Evolutionary conservation across 352 stramenopile species (phyloP).

Genomic region (Phytophthora chlamydospora): DNA sequence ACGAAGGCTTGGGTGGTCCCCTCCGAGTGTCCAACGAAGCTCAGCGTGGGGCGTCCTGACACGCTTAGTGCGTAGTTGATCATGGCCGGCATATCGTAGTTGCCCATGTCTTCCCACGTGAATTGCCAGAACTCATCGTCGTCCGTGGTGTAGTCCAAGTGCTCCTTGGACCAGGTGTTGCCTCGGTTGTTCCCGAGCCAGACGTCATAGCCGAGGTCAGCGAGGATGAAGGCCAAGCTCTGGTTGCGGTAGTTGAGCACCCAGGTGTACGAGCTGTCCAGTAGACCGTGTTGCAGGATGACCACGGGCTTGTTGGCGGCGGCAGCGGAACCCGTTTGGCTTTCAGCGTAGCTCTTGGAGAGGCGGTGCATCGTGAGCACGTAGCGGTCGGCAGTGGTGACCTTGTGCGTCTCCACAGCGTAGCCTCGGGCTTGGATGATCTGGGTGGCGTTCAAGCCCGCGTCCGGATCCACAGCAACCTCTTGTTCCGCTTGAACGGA

Average conservation of each 20-base stretch:
- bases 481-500: conserved; percentile 19
- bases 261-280: conserved; percentile 62
- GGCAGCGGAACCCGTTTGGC: conserved; percentile 18
- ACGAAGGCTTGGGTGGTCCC: conserved; percentile 60
- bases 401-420: conserved; percentile 51
- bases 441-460: conserved; percentile 37
- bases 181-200: conserved; percentile 70
- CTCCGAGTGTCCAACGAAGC: conserved; percentile 57
- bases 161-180: conserved; percentile 52
- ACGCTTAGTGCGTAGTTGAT: conserved; percentile 43
- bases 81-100: conserved; percentile 55
- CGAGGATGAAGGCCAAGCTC: conserved; percentile 54
- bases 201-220: conserved; percentile 61
- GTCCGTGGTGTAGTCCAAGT: conserved; percentile 42
- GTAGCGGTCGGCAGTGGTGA: conserved; percentile 55
- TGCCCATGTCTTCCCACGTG: conserved; percentile 59
- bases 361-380: conserved; percentile 67
- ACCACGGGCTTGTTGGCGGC: conserved; percentile 48
- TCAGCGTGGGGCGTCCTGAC: conserved; percentile 37
- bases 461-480: conserved; percentile 44
- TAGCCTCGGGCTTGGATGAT: conserved; percentile 51
- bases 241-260: conserved; percentile 58
- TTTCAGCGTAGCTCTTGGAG: conserved; percentile 50
- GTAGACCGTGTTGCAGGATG: conserved; percentile 55
- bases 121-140: conserved; percentile 60